Evolutionary conservation across 805 yeast genomes (phyloP).

Genomic region (Ogataea ganodermae): DNA sequence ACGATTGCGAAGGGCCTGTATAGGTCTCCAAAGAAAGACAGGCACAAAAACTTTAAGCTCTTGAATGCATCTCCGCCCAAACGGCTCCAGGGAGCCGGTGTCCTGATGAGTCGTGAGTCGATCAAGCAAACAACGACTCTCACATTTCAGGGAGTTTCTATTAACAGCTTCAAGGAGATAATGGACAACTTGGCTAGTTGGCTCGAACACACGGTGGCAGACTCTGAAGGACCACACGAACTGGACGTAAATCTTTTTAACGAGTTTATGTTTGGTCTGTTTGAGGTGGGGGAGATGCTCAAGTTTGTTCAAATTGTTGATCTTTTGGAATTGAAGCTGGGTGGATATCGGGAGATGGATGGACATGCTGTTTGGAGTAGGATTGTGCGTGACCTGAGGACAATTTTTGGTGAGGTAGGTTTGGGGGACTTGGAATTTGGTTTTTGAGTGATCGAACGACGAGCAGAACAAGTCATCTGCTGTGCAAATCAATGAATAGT

Average conservation of each 20-base stretch:
- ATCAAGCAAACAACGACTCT: conserved; percentile 13
- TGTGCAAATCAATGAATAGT: too few species aligned
- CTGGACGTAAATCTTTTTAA: conserved; percentile 30
- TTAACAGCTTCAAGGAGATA: conserved; percentile 18
- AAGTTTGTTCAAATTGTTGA: conserved; percentile 23
- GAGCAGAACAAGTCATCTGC: too few species aligned
- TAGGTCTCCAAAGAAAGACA: conserved; percentile 25
- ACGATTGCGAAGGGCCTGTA: conserved; percentile 15
- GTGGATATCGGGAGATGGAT: background rate
- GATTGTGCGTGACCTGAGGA: conserved; percentile 19
- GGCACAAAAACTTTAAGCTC: conserved; percentile 13
- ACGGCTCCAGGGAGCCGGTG: background rate
- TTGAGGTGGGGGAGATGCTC: conserved; percentile 23
- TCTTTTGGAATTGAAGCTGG: conserved; percentile 17
- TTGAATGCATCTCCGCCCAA: conserved; percentile 12
- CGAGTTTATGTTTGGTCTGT: conserved; percentile 30
- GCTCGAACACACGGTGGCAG: conserved; percentile 27
- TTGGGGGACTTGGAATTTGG: conserved; percentile 18
- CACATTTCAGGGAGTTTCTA: conserved; percentile 29
- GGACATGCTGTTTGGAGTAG: conserved; percentile 27
- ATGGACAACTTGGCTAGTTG: conserved; percentile 23
- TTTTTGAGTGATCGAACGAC: too few species aligned
- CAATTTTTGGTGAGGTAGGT: conserved; percentile 14
- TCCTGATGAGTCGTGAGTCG: conserved; percentile 11
- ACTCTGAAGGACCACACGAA: conserved; percentile 24